Percentiles rank a stretch among this genome's conserved stretches.
phyloP scores from a whole-genome alignment of 208 protist genomes.

The Herpetomonas tarakana region DNA sequence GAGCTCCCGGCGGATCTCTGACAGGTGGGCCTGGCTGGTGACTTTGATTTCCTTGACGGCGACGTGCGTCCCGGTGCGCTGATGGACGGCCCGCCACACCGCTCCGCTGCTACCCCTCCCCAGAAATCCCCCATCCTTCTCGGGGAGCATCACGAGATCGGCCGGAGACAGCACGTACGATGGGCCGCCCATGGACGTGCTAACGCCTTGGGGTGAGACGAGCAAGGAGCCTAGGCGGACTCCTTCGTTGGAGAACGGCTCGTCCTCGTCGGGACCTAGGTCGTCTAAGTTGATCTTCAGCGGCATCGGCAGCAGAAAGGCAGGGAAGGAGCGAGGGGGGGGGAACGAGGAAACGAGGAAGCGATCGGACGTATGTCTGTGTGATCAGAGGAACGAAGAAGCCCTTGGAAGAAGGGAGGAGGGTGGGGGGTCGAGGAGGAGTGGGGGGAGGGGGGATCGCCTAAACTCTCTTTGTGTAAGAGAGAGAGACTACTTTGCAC shows the following conservation, averaged over 20 bases:
- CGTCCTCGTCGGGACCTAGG: constrained; percentile 41
- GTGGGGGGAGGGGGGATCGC: no score
- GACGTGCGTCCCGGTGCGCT: constrained; percentile 44
- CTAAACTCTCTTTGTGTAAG: no score
- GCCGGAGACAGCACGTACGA: constrained; percentile 74
- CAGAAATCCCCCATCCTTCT: constrained; percentile 53
- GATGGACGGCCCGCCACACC: constrained; percentile 62
- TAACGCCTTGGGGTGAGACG: constrained; percentile 73
- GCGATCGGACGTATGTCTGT: neutral
- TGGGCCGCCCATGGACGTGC: constrained; percentile 32
- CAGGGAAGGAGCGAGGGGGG: neutral
- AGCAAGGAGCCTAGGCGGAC: constrained; percentile 72
- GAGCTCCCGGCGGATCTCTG: constrained; percentile 81
- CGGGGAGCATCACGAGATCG: constrained; percentile 58
- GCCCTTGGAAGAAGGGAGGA: neutral
- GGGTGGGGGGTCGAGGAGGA: no score
- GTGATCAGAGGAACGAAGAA: constrained; percentile 1
- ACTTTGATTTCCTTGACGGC: constrained; percentile 91
- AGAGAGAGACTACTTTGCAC: no score
- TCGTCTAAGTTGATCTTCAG: constrained; percentile 84
- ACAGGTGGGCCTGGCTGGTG: constrained; percentile 61
- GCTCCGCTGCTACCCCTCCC: constrained; percentile 83
- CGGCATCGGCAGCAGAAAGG: neutral
- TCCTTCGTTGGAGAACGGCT: constrained; percentile 48
- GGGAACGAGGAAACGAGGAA: constrained; percentile 4